Base-by-base conservation (phyloP, 768 basidiomycete genomes). In the Arthromyces matolae region DNA sequence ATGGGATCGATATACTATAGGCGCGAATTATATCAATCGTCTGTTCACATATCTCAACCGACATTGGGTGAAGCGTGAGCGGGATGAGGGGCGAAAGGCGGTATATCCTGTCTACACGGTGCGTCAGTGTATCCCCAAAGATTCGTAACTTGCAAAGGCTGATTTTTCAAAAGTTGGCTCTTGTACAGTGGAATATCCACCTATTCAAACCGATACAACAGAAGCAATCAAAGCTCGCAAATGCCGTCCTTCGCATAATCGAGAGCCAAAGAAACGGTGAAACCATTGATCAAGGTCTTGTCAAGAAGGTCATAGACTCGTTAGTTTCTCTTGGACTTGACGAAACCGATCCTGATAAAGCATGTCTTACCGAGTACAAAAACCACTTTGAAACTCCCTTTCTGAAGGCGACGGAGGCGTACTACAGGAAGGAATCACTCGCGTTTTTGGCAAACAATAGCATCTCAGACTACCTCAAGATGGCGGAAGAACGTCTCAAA, bases 51-150 rank as follows among this genome's bases (percentile, higher is more conserved):
- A 98, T 71, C 79, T 99, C 48, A 98, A 99, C 69, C 90, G 95
- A 18, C 93, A 98, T 69, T 99, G 96, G 96, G 95, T 99, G 35
- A 95, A 94, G 72, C 80, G 95, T 43, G 96, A 99, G 65, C 83
- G 94, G 61, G 95, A 98, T 59, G 95, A 98, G 66, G 96, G 96
- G 13, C 77, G 94, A 59, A 94, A 91, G 68, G 87, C 85, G 34
- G 89, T 98, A 18, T 98, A 97, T 70, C 84, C 84, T 1, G 91
- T 99, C 16, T 98, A 98, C 63, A 99, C 95, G 22, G 94, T 95
- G 55, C 61, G 5, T 23, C 3, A 31, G 22, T 22, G 13, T 8
- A 8, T 31, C 8, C 8, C 5, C 25, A 23, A 18, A 27, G 28
- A n/a, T n/a, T n/a, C n/a, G n/a, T n/a, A n/a, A n/a, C n/a, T n/a